Percentiles rank a stretch among this genome's conserved stretches.
Conservation (phyloP, 441 rosid genomes). For the Eruca vesicaria region DNA sequence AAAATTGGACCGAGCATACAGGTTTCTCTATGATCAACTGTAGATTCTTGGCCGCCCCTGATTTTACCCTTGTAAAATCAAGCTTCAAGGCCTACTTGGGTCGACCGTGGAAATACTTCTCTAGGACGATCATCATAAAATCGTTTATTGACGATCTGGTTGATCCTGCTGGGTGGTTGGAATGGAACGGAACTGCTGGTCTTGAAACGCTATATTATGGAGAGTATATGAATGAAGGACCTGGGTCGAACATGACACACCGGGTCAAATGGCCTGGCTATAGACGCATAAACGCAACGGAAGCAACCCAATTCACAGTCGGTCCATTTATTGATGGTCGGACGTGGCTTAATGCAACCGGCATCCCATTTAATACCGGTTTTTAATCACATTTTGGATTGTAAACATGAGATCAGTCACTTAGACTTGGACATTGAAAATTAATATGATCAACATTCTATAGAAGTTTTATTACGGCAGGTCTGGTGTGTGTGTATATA, state of each 20-base stretch:
- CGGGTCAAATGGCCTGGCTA: constrained; percentile 62
- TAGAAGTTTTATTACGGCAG: background rate
- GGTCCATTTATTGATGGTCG: constrained; percentile 42
- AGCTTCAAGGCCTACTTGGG: constrained; percentile 41
- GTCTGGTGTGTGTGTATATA: background rate
- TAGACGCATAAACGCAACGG: constrained; percentile 28
- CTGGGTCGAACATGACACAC: constrained; percentile 40
- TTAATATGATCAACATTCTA: background rate
- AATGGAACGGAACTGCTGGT: constrained; percentile 38
- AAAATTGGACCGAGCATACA: constrained; percentile 24
- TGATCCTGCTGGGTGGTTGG: constrained; percentile 50
- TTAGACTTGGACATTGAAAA: background rate
- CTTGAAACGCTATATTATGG: constrained; percentile 44
- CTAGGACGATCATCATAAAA: constrained; percentile 43
- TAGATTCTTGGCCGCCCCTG: constrained; percentile 45
- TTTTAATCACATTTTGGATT: background rate
- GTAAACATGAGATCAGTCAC: background rate
- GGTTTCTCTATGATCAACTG: constrained; percentile 48
- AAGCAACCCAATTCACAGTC: constrained; percentile 47
- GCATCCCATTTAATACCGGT: constrained; percentile 33
- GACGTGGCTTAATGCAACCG: constrained; percentile 42
- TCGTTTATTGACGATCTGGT: constrained; percentile 46
- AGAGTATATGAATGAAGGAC: constrained; percentile 49
- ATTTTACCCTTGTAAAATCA: constrained; percentile 44
- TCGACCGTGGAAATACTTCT: constrained; percentile 50